Conservation (phyloP, 148 eudicot genomes). For the Rhododendron vialii region DNA sequence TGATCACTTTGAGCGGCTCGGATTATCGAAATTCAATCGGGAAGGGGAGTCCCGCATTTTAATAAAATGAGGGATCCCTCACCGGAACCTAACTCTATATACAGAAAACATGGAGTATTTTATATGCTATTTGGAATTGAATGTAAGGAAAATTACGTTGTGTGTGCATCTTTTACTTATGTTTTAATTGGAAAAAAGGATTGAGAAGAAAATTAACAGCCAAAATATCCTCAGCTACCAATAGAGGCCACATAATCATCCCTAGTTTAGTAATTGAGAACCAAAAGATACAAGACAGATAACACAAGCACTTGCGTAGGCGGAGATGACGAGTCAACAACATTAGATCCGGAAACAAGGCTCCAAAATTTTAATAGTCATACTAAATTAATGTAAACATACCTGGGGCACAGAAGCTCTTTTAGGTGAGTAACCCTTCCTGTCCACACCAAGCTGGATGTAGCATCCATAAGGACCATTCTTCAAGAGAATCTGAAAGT, state of each 20-base stretch:
- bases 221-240: background rate
- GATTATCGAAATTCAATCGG: no score
- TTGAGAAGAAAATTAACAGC: background rate
- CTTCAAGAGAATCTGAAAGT: constrained; percentile 66
- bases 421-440: constrained; percentile 77
- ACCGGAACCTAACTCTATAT: no score
- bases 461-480: constrained; percentile 86
- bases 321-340: background rate
- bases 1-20: no score
- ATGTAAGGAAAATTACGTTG: background rate
- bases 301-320: background rate
- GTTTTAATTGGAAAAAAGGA: background rate
- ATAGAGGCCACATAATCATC: background rate
- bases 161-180: background rate
- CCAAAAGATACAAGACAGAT: background rate
- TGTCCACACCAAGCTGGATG: constrained; percentile 95
- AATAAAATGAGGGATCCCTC: no score
- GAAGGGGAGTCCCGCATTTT: no score
- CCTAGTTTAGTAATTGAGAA: background rate
- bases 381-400: background rate
- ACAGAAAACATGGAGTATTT: background rate
- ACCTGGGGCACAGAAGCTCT: constrained; percentile 70
- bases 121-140: background rate
- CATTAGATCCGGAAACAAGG: background rate
- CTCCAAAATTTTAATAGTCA: background rate